These are phyloP conservation scores for Mucor velutinosus DNA, from an alignment of 371 early-diverging fungal genomes.

Conservation along the genomic window DNA sequence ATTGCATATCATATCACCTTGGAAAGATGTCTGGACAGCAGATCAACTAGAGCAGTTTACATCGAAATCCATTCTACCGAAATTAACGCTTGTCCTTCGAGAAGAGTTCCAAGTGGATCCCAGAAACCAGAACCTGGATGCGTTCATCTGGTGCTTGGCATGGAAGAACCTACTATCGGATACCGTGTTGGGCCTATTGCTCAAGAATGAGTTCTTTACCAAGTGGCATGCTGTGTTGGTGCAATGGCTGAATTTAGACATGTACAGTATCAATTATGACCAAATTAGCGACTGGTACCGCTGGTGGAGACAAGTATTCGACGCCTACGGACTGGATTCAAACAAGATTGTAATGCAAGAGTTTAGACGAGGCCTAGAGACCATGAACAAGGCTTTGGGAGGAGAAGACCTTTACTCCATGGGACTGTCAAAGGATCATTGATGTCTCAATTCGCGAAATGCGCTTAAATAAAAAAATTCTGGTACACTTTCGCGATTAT, in stretches of 20 bases:
- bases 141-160: conserved; percentile 61
- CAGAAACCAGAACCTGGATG: conserved; percentile 63
- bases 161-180: conserved; percentile 68
- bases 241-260: conserved; percentile 28
- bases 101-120: conserved; percentile 77
- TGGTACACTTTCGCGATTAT: background rate
- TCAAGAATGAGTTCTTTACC: conserved; percentile 80
- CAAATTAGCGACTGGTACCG: conserved; percentile 79
- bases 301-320: conserved; percentile 74
- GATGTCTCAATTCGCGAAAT: background rate
- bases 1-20: conserved; percentile 61
- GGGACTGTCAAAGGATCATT: conserved; percentile 16
- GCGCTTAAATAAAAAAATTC: background rate
- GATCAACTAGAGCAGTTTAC: conserved; percentile 64
- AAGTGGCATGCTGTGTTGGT: conserved; percentile 66
- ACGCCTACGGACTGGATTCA: conserved; percentile 40
- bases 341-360: conserved; percentile 52
- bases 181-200: conserved; percentile 57
- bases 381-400: conserved; percentile 58
- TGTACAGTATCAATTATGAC: conserved; percentile 49
- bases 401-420: conserved; percentile 20
- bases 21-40: conserved; percentile 71
- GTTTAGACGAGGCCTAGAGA: conserved; percentile 70
- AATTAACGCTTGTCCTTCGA: conserved; percentile 63
- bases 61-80: conserved; percentile 67